Evolutionary conservation across 306 rosid genomes (phyloP).

Genomic region (Arachis stenosperma): DNA sequence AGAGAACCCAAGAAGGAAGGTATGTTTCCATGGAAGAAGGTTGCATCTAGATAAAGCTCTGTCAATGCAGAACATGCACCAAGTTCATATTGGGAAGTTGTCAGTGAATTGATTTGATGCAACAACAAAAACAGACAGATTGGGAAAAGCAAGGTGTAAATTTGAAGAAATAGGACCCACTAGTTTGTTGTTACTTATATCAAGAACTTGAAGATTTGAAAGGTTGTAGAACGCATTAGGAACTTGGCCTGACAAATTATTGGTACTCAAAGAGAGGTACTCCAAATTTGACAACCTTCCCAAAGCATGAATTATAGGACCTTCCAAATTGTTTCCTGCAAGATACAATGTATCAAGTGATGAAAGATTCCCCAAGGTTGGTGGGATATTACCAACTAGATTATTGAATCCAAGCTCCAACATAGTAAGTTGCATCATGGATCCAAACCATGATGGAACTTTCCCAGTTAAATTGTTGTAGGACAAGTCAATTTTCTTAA

Average conservation of each 20-base stretch:
- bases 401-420: neutral
- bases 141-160: neutral
- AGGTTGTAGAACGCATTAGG: neutral
- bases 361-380: neutral
- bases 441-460: no score
- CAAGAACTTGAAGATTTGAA: neutral
- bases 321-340: neutral
- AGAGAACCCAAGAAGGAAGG: conserved; percentile 19
- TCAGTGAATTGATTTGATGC: neutral
- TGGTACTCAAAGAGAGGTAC: neutral
- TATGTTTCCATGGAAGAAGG: conserved; percentile 36
- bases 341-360: neutral
- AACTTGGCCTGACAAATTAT: neutral
- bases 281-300: neutral
- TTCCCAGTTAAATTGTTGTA: no score
- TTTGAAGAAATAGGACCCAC: neutral
- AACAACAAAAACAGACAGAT: neutral
- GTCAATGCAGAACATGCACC: neutral
- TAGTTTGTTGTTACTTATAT: neutral
- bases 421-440: no score
- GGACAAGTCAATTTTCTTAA: no score
- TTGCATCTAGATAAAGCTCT: neutral
- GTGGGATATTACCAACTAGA: neutral
- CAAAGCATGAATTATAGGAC: neutral
- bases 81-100: neutral